Evolutionary conservation across 2,329 filamentous ascomycete species (phyloP).

Genomic region (Sphaerulina populicola): DNA sequence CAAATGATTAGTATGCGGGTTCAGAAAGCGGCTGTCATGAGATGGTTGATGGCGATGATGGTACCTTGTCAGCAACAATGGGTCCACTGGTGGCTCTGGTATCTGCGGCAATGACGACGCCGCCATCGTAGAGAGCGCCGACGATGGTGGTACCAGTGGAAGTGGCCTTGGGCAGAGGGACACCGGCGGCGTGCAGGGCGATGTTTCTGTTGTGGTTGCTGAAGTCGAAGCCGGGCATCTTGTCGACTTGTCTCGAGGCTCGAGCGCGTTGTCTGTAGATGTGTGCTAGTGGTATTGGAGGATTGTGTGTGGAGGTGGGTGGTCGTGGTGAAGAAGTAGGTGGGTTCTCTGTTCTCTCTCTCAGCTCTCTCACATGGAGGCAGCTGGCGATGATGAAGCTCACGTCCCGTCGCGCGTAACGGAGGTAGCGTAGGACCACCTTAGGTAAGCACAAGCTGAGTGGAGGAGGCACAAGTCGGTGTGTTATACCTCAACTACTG

Average conservation of each 20-base stretch:
- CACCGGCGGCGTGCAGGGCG: conserved; percentile 85
- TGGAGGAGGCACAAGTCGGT: conserved; percentile 7
- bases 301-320: not conserved
- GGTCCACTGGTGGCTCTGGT: conserved; percentile 94
- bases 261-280: conserved; percentile 3
- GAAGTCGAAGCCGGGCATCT: conserved; percentile 97
- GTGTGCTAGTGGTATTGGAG: not conserved
- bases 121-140: conserved; percentile 90
- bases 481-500: not conserved
- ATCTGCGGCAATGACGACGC: conserved; percentile 97
- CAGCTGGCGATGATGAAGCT: conserved; percentile 16
- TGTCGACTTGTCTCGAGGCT: too few species aligned
- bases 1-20: conserved; percentile 5
- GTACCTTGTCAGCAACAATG: conserved; percentile 94
- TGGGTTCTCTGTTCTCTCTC: not conserved
- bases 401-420: conserved; percentile 3
- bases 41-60: conserved; percentile 5
- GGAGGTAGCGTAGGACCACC: too few species aligned
- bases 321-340: conserved; percentile 2
- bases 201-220: conserved; percentile 99
- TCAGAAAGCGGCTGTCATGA: not conserved
- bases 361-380: not conserved
- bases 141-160: conserved; percentile 99
- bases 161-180: conserved; percentile 92
- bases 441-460: not conserved